Conservation (phyloP, 257 asterid species). For the Eustoma russellianum region DNA sequence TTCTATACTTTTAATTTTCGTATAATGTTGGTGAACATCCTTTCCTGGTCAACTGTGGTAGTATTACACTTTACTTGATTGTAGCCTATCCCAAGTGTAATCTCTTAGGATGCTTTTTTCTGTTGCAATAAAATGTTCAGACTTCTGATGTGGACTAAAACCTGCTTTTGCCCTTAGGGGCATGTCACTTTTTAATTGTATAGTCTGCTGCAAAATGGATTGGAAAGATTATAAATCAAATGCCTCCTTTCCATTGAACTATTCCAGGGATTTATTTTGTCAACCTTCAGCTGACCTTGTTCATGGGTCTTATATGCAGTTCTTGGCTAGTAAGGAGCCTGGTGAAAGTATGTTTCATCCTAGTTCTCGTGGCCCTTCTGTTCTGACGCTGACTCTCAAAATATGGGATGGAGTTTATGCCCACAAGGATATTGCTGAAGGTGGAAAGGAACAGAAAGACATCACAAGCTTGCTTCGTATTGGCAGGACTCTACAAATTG, state of each 20-base stretch:
- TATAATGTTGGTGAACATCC: too few relatives aligned
- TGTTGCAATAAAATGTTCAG: too few relatives aligned
- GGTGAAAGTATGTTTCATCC: slow-evolving; percentile 89
- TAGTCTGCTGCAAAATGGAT: too few relatives aligned
- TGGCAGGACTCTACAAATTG: slow-evolving; percentile 84
- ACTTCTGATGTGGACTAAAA: too few relatives aligned
- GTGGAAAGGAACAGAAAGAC: slow-evolving; percentile 89
- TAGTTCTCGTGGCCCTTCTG: slow-evolving; percentile 85
- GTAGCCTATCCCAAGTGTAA: too few relatives aligned
- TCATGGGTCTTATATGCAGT: slow-evolving; percentile 26
- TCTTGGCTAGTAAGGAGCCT: slow-evolving; percentile 69
- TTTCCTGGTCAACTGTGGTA: too few relatives aligned
- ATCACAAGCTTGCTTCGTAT: slow-evolving; percentile 87
- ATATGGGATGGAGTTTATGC: slow-evolving; percentile 75
- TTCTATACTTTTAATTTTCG: too few relatives aligned
- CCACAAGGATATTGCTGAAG: slow-evolving; percentile 83
- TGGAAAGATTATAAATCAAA: neutral
- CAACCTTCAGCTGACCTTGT: neutral
- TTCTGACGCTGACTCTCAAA: slow-evolving; percentile 72
- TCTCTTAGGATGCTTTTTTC: too few relatives aligned
- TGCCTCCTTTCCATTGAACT: neutral
- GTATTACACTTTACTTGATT: too few relatives aligned
- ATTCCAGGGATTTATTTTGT: neutral
- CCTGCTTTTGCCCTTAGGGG: too few relatives aligned
- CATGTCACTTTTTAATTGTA: too few relatives aligned